Conservation (phyloP, 1,284 basidiomycete genomes). For the Caloboletus inedulis region DNA sequence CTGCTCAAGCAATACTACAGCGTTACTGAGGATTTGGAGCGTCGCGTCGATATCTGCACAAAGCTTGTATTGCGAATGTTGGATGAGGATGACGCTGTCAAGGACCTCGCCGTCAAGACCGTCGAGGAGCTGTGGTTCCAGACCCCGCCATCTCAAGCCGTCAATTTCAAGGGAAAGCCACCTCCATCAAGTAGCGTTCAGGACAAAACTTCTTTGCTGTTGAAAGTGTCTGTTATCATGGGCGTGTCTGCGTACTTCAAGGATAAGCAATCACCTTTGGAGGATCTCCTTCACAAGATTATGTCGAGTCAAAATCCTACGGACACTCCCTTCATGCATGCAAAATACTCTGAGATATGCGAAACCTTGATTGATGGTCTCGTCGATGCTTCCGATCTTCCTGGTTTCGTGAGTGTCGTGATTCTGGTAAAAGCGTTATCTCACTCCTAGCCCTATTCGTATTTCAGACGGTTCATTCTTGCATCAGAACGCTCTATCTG, state of each 20-base stretch:
- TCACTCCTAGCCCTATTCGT: background rate
- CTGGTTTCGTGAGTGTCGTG: slow-evolving; percentile 65
- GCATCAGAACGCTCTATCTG: slow-evolving; percentile 80
- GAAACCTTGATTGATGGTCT: slow-evolving; percentile 83
- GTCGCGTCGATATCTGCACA: slow-evolving; percentile 78
- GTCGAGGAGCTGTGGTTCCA: slow-evolving; percentile 90
- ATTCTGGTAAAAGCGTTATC: background rate
- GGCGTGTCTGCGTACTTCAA: slow-evolving; percentile 78
- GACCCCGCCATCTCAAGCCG: slow-evolving; percentile 27
- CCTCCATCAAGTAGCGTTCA: slow-evolving; percentile 29
- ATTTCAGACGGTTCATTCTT: slow-evolving; percentile 70
- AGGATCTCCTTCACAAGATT: slow-evolving; percentile 80
- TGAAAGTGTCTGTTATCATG: slow-evolving; percentile 78
- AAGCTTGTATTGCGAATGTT: slow-evolving; percentile 81
- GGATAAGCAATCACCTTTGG: slow-evolving; percentile 80
- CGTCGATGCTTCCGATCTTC: slow-evolving; percentile 78
- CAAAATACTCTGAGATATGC: slow-evolving; percentile 72
- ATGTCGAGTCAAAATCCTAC: slow-evolving; percentile 43
- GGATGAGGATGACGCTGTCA: slow-evolving; percentile 92
- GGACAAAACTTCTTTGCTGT: slow-evolving; percentile 52
- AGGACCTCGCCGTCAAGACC: slow-evolving; percentile 86
- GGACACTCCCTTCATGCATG: slow-evolving; percentile 50
- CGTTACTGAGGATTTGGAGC: slow-evolving; percentile 55
- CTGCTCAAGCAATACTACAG: slow-evolving; percentile 81
- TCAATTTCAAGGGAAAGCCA: slow-evolving; percentile 37